phyloP scores from a whole-genome alignment of 108 stramenopile genomes.

The Pseudonitzschia delicatissima region DNA sequence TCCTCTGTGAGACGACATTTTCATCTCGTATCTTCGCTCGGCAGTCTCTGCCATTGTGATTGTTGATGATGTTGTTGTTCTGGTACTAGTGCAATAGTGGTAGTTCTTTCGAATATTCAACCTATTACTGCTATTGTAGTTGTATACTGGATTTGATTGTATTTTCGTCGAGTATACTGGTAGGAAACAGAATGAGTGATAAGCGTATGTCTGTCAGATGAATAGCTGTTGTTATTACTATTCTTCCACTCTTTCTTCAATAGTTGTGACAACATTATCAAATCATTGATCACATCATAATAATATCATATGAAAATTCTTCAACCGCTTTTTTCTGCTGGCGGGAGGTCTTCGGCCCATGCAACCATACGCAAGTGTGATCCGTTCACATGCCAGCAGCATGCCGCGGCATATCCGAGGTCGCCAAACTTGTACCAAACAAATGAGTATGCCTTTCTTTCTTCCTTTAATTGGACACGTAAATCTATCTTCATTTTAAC shows the following conservation, averaged over 20 bases:
- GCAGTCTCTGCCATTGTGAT: background rate
- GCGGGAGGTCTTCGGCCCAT: background rate
- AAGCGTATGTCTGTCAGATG: too few species aligned
- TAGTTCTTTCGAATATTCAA: background rate
- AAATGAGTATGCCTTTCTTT: too few species aligned
- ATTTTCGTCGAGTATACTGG: background rate
- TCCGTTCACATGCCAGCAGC: background rate
- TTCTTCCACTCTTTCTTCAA: background rate
- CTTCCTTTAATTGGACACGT: too few species aligned
- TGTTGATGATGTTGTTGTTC: background rate
- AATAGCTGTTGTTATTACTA: background rate
- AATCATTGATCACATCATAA: background rate
- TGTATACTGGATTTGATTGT: background rate
- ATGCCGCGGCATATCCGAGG: background rate
- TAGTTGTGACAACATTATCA: background rate
- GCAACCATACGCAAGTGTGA: background rate
- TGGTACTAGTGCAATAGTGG: background rate
- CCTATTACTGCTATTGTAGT: background rate
- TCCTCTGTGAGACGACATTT: background rate
- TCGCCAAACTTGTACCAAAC: background rate
- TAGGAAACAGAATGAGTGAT: background rate
- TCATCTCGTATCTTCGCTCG: too few species aligned
- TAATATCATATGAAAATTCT: background rate
- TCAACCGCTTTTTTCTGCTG: background rate
- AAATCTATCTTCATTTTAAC: too few species aligned